Base-by-base conservation (phyloP, 768 basidiomycete species). In the Panellus pusillus region DNA sequence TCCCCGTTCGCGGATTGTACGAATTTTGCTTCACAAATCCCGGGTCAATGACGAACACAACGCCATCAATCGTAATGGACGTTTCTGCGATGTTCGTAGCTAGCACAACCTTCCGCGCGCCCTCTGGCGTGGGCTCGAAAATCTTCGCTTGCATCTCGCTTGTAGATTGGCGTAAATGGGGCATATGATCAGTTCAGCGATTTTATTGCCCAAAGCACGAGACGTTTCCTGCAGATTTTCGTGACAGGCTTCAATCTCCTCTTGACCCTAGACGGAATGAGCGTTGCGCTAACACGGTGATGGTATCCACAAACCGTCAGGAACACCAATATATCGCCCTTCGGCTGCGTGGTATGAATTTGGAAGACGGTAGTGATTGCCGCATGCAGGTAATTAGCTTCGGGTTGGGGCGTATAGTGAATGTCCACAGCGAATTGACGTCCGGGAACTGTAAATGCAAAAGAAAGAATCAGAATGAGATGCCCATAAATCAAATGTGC, bases 71-170 rank as follows among this genome's bases (percentile, higher is more conserved):
- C 8, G 97, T 99, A 68, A 99, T 99, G 6, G 93, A 95, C 4
- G 97, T 99, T 72, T 99, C 97, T n/a, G 97, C 97, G 60, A 99
- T 98, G 66, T 99, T 99, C 18, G 97, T 99, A 3, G 97, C 97
- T 27, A 99, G 77, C 17, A 99, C 97, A 43, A 99, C 95, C 73
- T 99, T 99, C 52, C 97, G 80, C 24, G 97, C 92, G 17, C 94
- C 94, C 49, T 91, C 89, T 1, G 96, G 97, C 5, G 97, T 99
- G 1, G 97, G 96, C 70, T 99, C 97, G 70, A 99, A 99, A 52
- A 99, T 99, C 74, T 98, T 97, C 35, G 94, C 90, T 68, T 99
- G 97, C 95, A 99, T 95, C 57, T 99, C 97, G 62, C 93, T 95
- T 1, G 97, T n/a, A 99, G 73, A 68, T 97, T 98, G 58, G 97